Percentiles rank a stretch among this genome's conserved stretches.
Evolutionary conservation across 2,329 filamentous ascomycete genomes (phyloP).

Genomic region (Didymella sp.): DNA sequence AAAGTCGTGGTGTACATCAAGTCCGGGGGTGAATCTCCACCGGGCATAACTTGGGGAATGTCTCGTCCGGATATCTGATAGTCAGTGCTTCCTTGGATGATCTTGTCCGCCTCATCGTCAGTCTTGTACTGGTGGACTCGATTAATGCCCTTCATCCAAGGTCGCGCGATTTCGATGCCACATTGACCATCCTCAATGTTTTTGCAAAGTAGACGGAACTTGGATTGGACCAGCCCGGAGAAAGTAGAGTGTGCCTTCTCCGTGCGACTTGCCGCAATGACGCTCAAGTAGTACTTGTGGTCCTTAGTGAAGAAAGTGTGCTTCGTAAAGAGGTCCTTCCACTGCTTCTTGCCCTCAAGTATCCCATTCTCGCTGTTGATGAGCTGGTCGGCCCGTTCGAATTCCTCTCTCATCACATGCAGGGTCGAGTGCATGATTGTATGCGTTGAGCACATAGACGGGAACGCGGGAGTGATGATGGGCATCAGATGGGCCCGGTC

Average conservation of each 20-base stretch:
- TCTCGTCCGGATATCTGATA: conserved; percentile 63
- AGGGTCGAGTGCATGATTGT: conserved; percentile 90
- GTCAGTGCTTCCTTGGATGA: conserved; percentile 67
- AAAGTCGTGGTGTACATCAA: conserved; percentile 87
- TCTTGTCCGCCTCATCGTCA: conserved; percentile 67
- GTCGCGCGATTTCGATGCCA: conserved; percentile 79
- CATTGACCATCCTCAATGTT: conserved; percentile 81
- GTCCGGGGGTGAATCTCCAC: conserved; percentile 51
- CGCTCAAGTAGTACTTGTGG: conserved; percentile 94
- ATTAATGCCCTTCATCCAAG: conserved; percentile 92
- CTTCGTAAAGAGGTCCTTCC: conserved; percentile 87
- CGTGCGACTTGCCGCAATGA: conserved; percentile 80
- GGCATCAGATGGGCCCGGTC: conserved; percentile 94
- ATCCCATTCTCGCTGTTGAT: conserved; percentile 80
- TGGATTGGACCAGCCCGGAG: conserved; percentile 93
- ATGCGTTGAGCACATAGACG: conserved; percentile 96
- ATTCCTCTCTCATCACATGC: conserved; percentile 80
- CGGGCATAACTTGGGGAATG: conserved; percentile 52
- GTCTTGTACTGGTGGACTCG: conserved; percentile 74
- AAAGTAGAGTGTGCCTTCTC: conserved; percentile 86
- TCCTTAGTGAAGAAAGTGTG: conserved; percentile 92
- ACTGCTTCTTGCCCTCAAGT: conserved; percentile 74
- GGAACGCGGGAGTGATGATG: conserved; percentile 96
- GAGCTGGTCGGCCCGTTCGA: conserved; percentile 78
- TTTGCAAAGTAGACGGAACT: conserved; percentile 83